These are phyloP conservation scores for Lipomyces orientalis DNA, from an alignment of 805 yeast genomes.

Conservation along the genomic window DNA sequence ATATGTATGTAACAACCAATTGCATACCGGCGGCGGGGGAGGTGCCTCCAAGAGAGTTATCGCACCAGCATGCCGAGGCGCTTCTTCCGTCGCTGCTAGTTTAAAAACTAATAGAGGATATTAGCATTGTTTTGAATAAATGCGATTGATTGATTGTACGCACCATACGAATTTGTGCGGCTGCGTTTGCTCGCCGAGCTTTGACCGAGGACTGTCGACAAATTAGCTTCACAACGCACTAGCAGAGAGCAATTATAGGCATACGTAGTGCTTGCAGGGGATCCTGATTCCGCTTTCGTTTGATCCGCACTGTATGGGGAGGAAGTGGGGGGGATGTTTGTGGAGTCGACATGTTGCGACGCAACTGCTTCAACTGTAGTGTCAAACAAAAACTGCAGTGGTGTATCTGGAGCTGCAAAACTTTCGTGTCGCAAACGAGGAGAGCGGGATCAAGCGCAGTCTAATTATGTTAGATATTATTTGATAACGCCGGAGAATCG, in stretches of 20 bases:
- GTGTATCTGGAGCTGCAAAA: background rate
- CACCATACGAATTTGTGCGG: constrained; percentile 33
- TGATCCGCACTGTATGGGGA: constrained; percentile 79
- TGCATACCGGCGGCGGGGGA: constrained; percentile 2
- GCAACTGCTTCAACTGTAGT: background rate
- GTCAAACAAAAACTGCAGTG: background rate
- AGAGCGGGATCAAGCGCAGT: background rate
- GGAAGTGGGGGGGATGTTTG: constrained; percentile 32
- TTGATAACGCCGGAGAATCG: background rate
- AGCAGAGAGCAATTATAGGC: constrained; percentile 7
- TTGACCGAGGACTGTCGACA: constrained; percentile 25
- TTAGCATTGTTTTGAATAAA: background rate
- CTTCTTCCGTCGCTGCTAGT: constrained; percentile 33
- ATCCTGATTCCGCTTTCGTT: constrained; percentile 84
- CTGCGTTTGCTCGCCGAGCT: constrained; percentile 28
- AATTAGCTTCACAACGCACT: constrained; percentile 9
- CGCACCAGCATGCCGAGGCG: constrained; percentile 25
- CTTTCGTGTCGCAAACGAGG: background rate
- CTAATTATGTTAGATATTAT: background rate
- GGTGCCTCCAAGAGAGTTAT: constrained; percentile 32
- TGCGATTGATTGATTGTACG: background rate
- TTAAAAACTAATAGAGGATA: constrained; percentile 17
- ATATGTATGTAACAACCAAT: background rate
- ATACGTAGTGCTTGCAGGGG: constrained; percentile 76
- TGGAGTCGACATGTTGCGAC: constrained; percentile 22